Base-by-base conservation (phyloP, 345 rosid species). In the Ailanthus altissimus region DNA sequence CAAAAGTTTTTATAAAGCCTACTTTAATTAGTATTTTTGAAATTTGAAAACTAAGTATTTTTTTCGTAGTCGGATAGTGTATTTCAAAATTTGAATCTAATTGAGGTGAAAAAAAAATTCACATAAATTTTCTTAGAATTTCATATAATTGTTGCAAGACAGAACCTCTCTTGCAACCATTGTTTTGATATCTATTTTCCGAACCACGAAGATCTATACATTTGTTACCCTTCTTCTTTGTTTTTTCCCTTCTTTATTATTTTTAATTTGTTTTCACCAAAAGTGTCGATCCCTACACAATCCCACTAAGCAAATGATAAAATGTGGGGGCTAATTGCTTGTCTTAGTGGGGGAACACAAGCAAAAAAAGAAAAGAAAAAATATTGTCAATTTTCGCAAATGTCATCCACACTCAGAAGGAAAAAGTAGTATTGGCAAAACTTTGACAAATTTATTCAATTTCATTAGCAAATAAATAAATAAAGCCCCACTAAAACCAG, bases 401-500 rank as follows among this genome's bases (percentile, higher is more conserved):
- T 73, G 79, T 84, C 87, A 81, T 51, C 23, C 69, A 76, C 82
- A 72, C 79, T 63, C 26, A 49, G 13, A 32, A 18, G 13, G 46
- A n/a, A 72, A 71, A 38, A 71, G 38, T n/a, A n/a, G 25, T 26
- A 26, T 38, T 69, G 32, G 69, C 32, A 69, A 69, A 53, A 46
- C n/a, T 64, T 71, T 63, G 67, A 10, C 65, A 23, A 49, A 36
- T 32, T 56, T 54, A 6, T 23, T 46, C 26, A 46, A 1, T 25
- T 67, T 20, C 23, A 8, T 15, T 46, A 56, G 20, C 53, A 71
- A 65, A 47, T n/a, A 32, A 32, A n/a, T n/a, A 32, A 32, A 32
- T 15, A 58, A 62, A 68, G 65, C 49, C 83, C 79, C 83, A 83
- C 81, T 77, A 66, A 53, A 69, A 50, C 36, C 61, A 68, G 60